These are phyloP conservation scores for Emergomyces orientalis DNA, from an alignment of 2,329 filamentous ascomycete species.

Conservation along the genomic window DNA sequence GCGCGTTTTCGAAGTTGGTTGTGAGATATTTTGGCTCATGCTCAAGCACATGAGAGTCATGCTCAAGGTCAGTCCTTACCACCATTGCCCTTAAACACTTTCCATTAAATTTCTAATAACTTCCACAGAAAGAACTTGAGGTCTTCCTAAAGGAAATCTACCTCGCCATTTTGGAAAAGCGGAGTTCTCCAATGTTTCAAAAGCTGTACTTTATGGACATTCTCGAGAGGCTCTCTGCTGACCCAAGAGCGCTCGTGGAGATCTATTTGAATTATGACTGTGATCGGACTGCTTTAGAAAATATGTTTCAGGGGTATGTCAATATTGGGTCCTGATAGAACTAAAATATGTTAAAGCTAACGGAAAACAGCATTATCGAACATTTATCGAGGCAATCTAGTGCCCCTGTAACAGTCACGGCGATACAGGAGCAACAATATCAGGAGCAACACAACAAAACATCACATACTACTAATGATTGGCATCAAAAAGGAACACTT, in stretches of 20 bases:
- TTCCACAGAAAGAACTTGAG: conserved; percentile 75
- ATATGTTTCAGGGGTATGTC: conserved; percentile 71
- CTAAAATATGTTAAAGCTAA: conserved; percentile 7
- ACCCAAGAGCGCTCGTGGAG: conserved; percentile 83
- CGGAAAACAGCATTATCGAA: conserved; percentile 61
- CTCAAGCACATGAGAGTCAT: conserved; percentile 84
- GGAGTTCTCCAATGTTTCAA: conserved; percentile 76
- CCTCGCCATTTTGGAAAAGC: conserved; percentile 78
- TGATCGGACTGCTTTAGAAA: conserved; percentile 82
- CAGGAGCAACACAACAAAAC: conserved; percentile 64
- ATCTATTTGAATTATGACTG: conserved; percentile 98
- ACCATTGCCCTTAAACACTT: not conserved
- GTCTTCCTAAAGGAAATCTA: conserved; percentile 98
- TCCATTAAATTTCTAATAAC: conserved; percentile 14
- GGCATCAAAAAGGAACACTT: conserved; percentile 76
- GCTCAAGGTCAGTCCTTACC: conserved; percentile 60
- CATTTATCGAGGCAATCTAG: conserved; percentile 83
- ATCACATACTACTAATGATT: conserved; percentile 56
- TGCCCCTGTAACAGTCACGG: conserved; percentile 62
- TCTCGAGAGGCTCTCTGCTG: conserved; percentile 70
- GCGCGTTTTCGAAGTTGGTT: conserved; percentile 86
- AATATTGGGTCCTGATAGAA: not conserved
- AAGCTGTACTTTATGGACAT: conserved; percentile 87
- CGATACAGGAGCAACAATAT: conserved; percentile 73
- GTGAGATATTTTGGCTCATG: conserved; percentile 98